Evolutionary conservation across 1,139 yeast genomes (phyloP), one percentile per base, ranked within the genome.

Genomic region (Lodderomyces parapsilosis): DNA sequence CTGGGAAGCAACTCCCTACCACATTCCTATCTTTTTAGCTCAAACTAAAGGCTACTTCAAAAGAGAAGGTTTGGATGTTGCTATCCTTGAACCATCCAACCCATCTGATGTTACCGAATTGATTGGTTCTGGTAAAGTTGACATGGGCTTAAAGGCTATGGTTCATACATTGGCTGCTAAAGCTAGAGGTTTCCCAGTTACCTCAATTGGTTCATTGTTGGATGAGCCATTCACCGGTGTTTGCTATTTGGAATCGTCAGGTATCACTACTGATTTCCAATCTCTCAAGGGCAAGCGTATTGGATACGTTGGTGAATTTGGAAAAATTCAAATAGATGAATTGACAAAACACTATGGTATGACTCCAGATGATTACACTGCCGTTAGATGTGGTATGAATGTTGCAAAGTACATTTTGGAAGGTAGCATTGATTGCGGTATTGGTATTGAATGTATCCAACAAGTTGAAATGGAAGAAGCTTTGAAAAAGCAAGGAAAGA

Each of bases 361-460:
- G 80, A 68, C 68, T 27, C 81, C 81, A 19, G 65, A 65, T 33
- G 82, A 78, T 56, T 78, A 77, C 57, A 76, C 80, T 42, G 80
- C 82, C n/a, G 79, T 78, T 40, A 68, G 82, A 57, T 76, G 81
- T 52, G 82, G 83, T 41, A 78, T 78, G 83, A 78, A 78, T 52
- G 81, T 78, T 40, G 80, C 82, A 45, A 76, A 75, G 54, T 71
- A 70, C 52, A 76, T 78, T 52, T 72, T 78, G 45, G 79, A 76
- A 46, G 82, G 81, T 31, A 65, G 68, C 49, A 76, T 78, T 43
- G 80, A 78, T 56, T 81, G 81, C 43, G 82, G 82, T 44, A 71
- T 77, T 55, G 82, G 83, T 51, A 74, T 78, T 47, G 83, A 78
- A 56, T 76, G 81, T 58, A 75, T 78, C 55, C 82, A 78, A 58